Base-by-base conservation (phyloP, 2,329 filamentous ascomycete species). In the Fusarium keratoplasticum region DNA sequence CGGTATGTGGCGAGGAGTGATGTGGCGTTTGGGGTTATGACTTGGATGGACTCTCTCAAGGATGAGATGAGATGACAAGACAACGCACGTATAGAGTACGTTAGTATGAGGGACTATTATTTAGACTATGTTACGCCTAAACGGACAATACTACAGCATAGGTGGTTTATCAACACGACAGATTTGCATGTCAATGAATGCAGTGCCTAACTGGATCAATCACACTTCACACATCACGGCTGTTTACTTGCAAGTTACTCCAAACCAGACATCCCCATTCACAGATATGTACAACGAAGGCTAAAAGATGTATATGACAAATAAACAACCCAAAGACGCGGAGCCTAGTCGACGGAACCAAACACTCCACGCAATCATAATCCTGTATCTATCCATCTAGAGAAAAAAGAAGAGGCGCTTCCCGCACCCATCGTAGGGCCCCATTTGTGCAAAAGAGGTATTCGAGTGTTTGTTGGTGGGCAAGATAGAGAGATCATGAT, bases 401-500 rank as follows among this genome's bases (percentile, higher is more conserved):
- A 60, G 27, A 33, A 52, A 42, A 42, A 20, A 20, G 40, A 68
- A 61, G 5, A 31, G 47, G 14, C 57, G 62, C 59, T 69, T 70
- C 44, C 33, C 44, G 55, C 31, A 63, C 29, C 29, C 20, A 55
- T 44, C 36, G 7, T 42, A 14, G 40, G 40, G 40, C 11, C 40
- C 40, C 40, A 42, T 42, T 42, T n/a, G 16, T 60, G 57, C 57
- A 65, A 52, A 58, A 25, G 25, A 31, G 52, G 14, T 60, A 42
- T 60, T 62, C 20, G 54, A 47, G 40, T 60, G 70, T 64, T 42
- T 20, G 38, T 55, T 64, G 68, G 58, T 47, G 55, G 72, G 63
- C 68, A 67, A 74, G 76, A 78, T 60, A 75, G 64, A 71, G 66
- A 67, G 69, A 66, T 78, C 77, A 78, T 78, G 67, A 70, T 77